Base-by-base conservation (phyloP, 208 protist genomes). In the Trypanosoma scelopori region DNA sequence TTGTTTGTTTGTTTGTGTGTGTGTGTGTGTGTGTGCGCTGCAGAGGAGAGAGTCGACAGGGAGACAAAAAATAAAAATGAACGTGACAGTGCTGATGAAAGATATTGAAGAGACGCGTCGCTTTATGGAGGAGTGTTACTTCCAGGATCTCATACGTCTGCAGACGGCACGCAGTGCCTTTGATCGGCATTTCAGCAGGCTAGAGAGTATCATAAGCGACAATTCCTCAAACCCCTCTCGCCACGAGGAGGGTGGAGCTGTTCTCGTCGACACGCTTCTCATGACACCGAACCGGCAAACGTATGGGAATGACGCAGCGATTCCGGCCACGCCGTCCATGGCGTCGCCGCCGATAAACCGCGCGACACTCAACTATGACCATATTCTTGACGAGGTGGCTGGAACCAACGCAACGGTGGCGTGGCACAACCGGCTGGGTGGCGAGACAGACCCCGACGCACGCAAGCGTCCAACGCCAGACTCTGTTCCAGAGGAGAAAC, bases 61-160 rank as follows among this genome's bases (percentile, higher is more conserved):
- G 51, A 27, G 18, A 39, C 18, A 35, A 48, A 32, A 39, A 18
- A 16, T 20, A 23, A 22, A 23, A 18, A 77, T 67, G 75, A 78
- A 67, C 20, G 58, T 70, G 5, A 56, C 77, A 5, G 49, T 86
- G 1, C 28, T 82, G 25, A 78, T 82, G 25, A 78, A 84, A 39
- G 88, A 94, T 15, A 81, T 94, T 37, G 77, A 90, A 27, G 85
- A 87, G 43, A 83, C 84, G n/a, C 82, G 88, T 55, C 69, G 67
- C 32, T 57, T 69, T 46, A n/a, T 75, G 18, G 62, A 65, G 35
- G 61, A 61, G 22, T 69, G 55, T 30, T 65, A 55, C 30, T 20
- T 65, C 1, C 28, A 59, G 25, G 45, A 56, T 41, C 11, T 65
- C n/a, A 46, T 46, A 27, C 63, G 55, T 1, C 39, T 69, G 23